These are phyloP conservation scores for Botryotinia globosa DNA, from an alignment of 2,329 filamentous ascomycete species.

Conservation along the genomic window DNA sequence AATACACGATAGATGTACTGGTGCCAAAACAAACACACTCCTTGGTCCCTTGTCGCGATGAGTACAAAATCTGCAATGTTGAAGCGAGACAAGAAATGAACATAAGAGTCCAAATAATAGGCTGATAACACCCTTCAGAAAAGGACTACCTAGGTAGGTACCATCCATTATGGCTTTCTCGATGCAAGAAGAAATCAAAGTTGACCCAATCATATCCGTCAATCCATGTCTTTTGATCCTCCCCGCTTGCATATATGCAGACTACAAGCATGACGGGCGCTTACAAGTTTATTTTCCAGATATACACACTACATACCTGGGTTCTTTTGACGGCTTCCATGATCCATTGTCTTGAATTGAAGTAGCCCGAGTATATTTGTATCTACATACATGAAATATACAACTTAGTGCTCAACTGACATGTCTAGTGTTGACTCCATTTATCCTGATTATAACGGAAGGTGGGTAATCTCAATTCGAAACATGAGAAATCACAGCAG, in stretches of 20 bases:
- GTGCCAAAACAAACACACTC: neutral
- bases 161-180: neutral
- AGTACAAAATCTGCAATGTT: neutral
- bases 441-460: neutral
- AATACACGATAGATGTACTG: neutral
- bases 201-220: neutral
- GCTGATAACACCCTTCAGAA: neutral
- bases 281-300: constrained; percentile 8
- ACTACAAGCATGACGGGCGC: constrained; percentile 11
- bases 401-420: constrained; percentile 3
- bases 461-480: constrained; percentile 10
- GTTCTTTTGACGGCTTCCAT: neutral
- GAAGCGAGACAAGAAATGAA: constrained; percentile 1
- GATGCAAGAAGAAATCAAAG: neutral
- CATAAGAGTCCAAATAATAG: neutral
- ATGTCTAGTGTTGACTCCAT: neutral
- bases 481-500: neutral
- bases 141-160: neutral
- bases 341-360: neutral
- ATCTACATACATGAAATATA: neutral
- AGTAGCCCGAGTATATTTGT: neutral
- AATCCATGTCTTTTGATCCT: constrained; percentile 18
- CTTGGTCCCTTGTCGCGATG: neutral
- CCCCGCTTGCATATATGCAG: constrained; percentile 14
- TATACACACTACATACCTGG: neutral